These are phyloP conservation scores for Corylus avellana DNA, from an alignment of 306 rosid genomes.

Conservation along the genomic window DNA sequence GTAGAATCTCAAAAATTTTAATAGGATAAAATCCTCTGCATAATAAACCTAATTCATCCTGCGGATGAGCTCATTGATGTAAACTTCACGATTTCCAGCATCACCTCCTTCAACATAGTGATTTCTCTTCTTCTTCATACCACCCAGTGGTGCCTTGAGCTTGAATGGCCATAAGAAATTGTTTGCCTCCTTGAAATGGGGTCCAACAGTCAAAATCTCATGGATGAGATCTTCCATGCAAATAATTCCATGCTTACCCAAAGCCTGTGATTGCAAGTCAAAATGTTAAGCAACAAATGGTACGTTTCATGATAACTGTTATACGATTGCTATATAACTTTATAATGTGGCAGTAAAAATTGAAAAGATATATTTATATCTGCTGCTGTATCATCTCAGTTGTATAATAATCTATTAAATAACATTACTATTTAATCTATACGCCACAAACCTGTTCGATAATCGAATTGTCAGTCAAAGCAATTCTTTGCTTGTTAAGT, in stretches of 20 bases:
- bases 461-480: constrained; percentile 49
- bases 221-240: constrained; percentile 80
- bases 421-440: too few species aligned
- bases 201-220: constrained; percentile 72
- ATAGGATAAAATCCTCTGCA: background rate
- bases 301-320: background rate
- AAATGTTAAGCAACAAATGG: background rate
- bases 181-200: constrained; percentile 80
- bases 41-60: constrained; percentile 63
- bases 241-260: constrained; percentile 74
- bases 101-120: constrained; percentile 88
- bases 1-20: constrained; percentile 7
- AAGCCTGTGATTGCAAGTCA: constrained; percentile 37
- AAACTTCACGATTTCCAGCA: constrained; percentile 69
- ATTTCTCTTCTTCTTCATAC: constrained; percentile 74
- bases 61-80: constrained; percentile 72
- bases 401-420: too few species aligned
- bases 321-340: too few species aligned
- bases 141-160: constrained; percentile 79
- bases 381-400: too few species aligned
- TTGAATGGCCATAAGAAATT: constrained; percentile 85
- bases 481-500: constrained; percentile 44
- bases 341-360: too few species aligned
- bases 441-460: constrained; percentile 39
- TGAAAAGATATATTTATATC: too few species aligned